Evolutionary conservation across 2,329 filamentous ascomycete genomes (phyloP), one percentile per base, ranked within the genome.

Genomic region (Xylaria arbuscula): DNA sequence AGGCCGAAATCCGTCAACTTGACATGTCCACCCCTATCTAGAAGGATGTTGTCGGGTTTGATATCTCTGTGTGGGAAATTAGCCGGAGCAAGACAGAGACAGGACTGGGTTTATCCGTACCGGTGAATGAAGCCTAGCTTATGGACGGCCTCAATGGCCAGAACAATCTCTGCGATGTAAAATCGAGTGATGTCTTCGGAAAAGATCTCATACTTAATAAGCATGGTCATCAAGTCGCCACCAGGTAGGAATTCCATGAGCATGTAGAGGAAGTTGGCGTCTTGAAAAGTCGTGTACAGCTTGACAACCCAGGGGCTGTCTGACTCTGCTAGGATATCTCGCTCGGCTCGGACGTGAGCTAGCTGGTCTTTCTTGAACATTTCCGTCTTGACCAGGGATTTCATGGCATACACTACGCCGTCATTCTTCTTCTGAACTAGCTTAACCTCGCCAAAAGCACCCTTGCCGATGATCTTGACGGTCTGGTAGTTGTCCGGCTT

Each of bases 361-460:
- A 99, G 85, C 81, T 99, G 96, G 78, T 99, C 96, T 82, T 97
- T 98, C 84, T 97, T 98, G 85, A 98, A 98, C 96, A 99, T 99
- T 82, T 99, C 96, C 57, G 93, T 94, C 86, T 99, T 99, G 81
- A 99, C 93, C 74, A 99, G 86, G 54, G 95, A 98, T 85, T 99
- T 99, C 86, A 99, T 92, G 69, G 96, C 96, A 77, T 98, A 99
- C 72, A 99, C 94, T 82, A 97, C 97, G 81, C 93, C 93, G 77
- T 98, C 96, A 62, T 93, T 90, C 86, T 94, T 97, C 83, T 97
- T 93, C 83, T 97, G 94, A 67, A 99, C 96, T 70, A 99, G 87
- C 83, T 97, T 97, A 76, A 99, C 96, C 82, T 99, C 96, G 80
- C 96, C 96, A 78, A 99, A 99, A 15, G 96, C 96, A 81, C 96